phyloP scores from a whole-genome alignment of 306 rosid genomes.

The Casuarina equisetifolia region DNA sequence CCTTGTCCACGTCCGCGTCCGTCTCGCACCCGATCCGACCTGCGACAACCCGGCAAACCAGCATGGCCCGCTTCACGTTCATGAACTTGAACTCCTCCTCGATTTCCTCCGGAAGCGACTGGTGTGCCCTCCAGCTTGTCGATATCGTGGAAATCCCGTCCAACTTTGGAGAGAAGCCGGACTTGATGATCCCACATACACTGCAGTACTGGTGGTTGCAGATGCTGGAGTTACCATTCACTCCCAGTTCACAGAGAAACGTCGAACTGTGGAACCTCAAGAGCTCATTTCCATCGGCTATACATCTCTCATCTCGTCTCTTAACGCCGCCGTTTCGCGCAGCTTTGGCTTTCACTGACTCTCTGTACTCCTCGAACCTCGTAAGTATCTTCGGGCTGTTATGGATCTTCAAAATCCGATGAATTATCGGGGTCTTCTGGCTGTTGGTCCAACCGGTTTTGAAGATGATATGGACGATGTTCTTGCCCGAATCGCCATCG shows the following conservation, averaged over 20 bases:
- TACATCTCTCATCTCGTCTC: constrained; percentile 72
- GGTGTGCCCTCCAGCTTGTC: constrained; percentile 81
- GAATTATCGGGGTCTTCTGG: constrained; percentile 37
- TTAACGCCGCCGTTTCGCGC: constrained; percentile 35
- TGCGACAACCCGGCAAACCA: constrained; percentile 84
- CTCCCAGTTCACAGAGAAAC: constrained; percentile 77
- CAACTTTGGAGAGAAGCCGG: constrained; percentile 82
- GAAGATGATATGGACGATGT: constrained; percentile 86
- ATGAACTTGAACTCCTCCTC: constrained; percentile 80
- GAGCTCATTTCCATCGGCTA: constrained; percentile 94
- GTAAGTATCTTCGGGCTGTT: constrained; percentile 77
- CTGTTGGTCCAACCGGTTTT: constrained; percentile 75
- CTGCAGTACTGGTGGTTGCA: constrained; percentile 80
- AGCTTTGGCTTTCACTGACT: constrained; percentile 64
- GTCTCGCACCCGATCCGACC: constrained; percentile 77
- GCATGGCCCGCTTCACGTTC: constrained; percentile 90
- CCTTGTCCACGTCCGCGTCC: constrained; percentile 60
- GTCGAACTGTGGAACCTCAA: constrained; percentile 92
- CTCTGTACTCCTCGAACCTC: constrained; percentile 84
- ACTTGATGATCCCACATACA: constrained; percentile 76
- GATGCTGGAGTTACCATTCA: constrained; percentile 58
- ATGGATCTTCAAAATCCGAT: constrained; percentile 82
- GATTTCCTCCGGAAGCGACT: constrained; percentile 75
- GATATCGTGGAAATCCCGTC: constrained; percentile 93
- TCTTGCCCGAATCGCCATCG: constrained; percentile 83